phyloP scores from a whole-genome alignment of 2,329 filamentous ascomycete species.

The Penicillium psychrosexuale region DNA sequence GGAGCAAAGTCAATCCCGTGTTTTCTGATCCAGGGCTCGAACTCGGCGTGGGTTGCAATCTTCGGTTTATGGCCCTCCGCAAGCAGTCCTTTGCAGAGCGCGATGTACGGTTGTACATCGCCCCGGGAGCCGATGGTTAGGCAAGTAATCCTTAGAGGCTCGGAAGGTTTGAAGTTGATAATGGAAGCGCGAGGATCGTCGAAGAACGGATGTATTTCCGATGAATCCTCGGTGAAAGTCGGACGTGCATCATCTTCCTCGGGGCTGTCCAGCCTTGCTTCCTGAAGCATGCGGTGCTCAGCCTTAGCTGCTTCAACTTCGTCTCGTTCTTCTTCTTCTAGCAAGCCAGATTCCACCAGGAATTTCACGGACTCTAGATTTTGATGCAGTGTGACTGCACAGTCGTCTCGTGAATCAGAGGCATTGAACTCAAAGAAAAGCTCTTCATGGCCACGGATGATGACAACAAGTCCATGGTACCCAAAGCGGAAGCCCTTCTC shows the following conservation, averaged over 20 bases:
- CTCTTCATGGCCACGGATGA: constrained; percentile 91
- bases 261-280: constrained; percentile 58
- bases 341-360: constrained; percentile 65
- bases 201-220: constrained; percentile 69
- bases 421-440: constrained; percentile 91
- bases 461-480: constrained; percentile 85
- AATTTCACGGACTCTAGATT: constrained; percentile 70
- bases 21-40: constrained; percentile 81
- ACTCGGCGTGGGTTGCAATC: constrained; percentile 91
- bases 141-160: constrained; percentile 80
- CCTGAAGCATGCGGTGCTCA: constrained; percentile 76
- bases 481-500: constrained; percentile 92
- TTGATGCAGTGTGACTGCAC: constrained; percentile 74
- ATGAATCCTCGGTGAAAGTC: constrained; percentile 30
- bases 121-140: constrained; percentile 93
- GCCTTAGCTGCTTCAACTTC: constrained; percentile 71
- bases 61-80: constrained; percentile 81
- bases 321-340: constrained; percentile 66
- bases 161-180: constrained; percentile 81
- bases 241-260: constrained; percentile 30
- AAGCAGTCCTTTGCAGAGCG: constrained; percentile 83
- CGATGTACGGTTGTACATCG: constrained; percentile 97
- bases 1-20: constrained; percentile 91
- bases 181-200: constrained; percentile 87
- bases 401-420: constrained; percentile 79